Evolutionary conservation across 169 alveolate genomes (phyloP), one percentile per base, ranked within the genome.

Genomic region (Plasmodium cynomolgi): DNA sequence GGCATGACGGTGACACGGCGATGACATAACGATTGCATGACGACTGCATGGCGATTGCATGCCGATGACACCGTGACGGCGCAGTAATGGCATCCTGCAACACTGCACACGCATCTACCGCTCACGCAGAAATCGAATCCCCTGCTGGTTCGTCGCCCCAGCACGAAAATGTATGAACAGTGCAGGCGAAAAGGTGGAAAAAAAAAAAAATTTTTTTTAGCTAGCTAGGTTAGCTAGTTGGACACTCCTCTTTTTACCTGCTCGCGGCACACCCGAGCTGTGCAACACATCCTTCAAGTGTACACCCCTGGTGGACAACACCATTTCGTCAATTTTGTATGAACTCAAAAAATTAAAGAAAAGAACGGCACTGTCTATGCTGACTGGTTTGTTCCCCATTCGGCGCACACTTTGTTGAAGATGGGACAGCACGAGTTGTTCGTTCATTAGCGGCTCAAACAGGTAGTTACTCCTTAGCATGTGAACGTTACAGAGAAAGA

Each of bases 291-390:
- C 77, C 72, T 17, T 79, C 39, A 74, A 13, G 62, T 11, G 68
- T 54, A 44, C 47, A 41, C 86, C 33, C 3, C 33, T 2, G 5
- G 17, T 26, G 3, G 5, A 2, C 47, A 86, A 31, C 11, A 71
- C 50, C n/a, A 86, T 77, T 86, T 86, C 93, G 44, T 29, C 81
- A 77, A 86, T 74, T 86, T 86, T 56, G 62, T 86, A 86, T 9
- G 88, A 74, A 56, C 93, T 86, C 31, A 77, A 37, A 86, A 86
- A 77, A 86, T 34, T 15, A n/a, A 86, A 20, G 23, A 74, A 34
- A 37, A 54, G 31, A 41, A 86, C 33, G 71, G 71, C 8, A n/a
- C 33, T 74, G 41, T 23, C 15, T 33, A 4, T 75, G 39, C 44
- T 56, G 20, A 17, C 20, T 83, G 44, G 71, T 47, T 68, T 62